Conservation (phyloP, 2,329 filamentous ascomycete species). For the Cordyceps farinosa region DNA sequence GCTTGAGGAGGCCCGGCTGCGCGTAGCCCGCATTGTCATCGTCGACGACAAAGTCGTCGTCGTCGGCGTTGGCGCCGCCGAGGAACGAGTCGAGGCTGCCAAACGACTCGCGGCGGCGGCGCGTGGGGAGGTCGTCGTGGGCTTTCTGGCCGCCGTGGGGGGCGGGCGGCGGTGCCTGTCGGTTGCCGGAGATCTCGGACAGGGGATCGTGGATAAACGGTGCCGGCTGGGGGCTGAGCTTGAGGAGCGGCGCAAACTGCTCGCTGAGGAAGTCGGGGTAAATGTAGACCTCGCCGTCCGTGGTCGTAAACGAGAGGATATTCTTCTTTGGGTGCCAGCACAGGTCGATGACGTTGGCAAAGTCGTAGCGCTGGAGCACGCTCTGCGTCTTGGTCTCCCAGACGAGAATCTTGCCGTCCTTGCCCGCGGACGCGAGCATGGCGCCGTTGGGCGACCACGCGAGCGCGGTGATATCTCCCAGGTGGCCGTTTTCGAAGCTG, state of each 20-base stretch:
- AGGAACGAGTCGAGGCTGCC: constrained; percentile 84
- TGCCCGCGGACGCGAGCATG: constrained; percentile 68
- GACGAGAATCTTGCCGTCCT: constrained; percentile 67
- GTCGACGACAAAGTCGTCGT: constrained; percentile 85
- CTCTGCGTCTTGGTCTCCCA: constrained; percentile 91
- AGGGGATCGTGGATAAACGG: constrained; percentile 83
- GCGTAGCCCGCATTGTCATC: constrained; percentile 93
- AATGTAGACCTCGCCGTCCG: constrained; percentile 90
- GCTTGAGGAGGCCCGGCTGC: constrained; percentile 49
- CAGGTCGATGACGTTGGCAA: constrained; percentile 79
- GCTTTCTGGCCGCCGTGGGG: constrained; percentile 56
- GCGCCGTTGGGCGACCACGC: constrained; percentile 96
- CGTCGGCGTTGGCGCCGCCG: constrained; percentile 42
- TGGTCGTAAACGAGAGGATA: constrained; percentile 84
- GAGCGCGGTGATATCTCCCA: constrained; percentile 78
- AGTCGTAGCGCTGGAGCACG: constrained; percentile 73
- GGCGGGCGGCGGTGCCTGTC: constrained; percentile 43
- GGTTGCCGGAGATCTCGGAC: constrained; percentile 65
- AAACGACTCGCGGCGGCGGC: constrained; percentile 58
- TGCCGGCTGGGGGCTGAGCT: constrained; percentile 64
- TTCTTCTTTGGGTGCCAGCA: constrained; percentile 91
- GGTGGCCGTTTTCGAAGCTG: constrained; percentile 73
- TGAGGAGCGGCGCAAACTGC: constrained; percentile 55
- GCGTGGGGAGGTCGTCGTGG: constrained; percentile 42
- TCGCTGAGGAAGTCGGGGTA: constrained; percentile 66